Evolutionary conservation across 306 rosid species (phyloP).

Genomic region (Luffa acutangula): DNA sequence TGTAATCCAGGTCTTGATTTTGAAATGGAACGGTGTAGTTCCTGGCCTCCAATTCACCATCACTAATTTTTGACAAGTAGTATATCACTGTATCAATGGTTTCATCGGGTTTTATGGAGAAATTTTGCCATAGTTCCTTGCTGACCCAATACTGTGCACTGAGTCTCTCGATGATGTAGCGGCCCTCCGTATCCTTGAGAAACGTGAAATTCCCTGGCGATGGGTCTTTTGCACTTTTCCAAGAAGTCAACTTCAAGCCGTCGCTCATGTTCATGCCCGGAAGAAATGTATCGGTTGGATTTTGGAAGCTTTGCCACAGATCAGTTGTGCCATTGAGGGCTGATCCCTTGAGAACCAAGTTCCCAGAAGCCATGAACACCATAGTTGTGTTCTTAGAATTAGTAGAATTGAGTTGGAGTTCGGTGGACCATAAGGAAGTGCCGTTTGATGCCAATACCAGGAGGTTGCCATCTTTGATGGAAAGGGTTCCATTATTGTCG

Average conservation of each 20-base stretch:
- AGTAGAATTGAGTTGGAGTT: neutral
- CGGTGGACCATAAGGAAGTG: constrained; percentile 2
- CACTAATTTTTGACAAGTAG: neutral
- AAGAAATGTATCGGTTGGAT: constrained; percentile 71
- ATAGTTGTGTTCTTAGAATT: neutral
- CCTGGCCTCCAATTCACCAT: neutral
- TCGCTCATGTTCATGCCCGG: constrained; percentile 64
- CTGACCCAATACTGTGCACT: neutral
- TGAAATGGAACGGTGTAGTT: neutral
- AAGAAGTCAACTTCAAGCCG: constrained; percentile 28
- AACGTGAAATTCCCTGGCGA: constrained; percentile 16
- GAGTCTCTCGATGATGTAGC: neutral
- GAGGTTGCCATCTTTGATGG: constrained; percentile 24
- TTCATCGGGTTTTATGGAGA: neutral
- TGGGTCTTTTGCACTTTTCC: constrained; percentile 15
- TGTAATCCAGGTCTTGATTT: neutral
- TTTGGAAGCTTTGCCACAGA: constrained; percentile 46
- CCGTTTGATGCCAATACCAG: neutral
- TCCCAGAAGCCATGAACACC: constrained; percentile 35
- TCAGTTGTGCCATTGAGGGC: neutral
- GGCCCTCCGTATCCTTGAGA: neutral
- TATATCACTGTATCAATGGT: neutral
- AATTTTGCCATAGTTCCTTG: neutral
- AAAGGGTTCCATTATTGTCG: constrained; percentile 10
- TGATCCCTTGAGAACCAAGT: constrained; percentile 16